Percentiles rank a stretch among this genome's conserved stretches.
Conservation (phyloP, 2,329 filamentous ascomycete species). For the Monosporascus sp. region DNA sequence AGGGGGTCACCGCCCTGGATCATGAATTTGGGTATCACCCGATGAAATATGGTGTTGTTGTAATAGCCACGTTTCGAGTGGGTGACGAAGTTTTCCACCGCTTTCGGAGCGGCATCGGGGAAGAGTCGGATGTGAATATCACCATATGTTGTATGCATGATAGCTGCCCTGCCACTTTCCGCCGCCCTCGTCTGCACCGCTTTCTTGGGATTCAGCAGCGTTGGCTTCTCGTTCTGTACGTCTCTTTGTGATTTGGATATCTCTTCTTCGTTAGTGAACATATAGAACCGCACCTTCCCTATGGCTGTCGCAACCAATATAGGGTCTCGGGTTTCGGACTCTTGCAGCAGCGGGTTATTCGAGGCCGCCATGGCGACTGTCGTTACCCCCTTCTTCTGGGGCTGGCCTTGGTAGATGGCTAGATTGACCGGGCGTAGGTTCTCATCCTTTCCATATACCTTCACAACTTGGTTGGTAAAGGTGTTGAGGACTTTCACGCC, state of each 20-base stretch:
- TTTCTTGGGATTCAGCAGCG: conserved; percentile 54
- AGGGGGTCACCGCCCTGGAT: conserved; percentile 82
- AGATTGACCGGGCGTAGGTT: conserved; percentile 78
- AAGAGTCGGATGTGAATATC: conserved; percentile 93
- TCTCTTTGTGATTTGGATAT: conserved; percentile 81
- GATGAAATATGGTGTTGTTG: conserved; percentile 96
- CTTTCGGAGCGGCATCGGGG: conserved; percentile 85
- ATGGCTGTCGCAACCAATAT: conserved; percentile 80
- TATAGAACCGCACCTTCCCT: conserved; percentile 90
- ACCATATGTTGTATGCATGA: conserved; percentile 87
- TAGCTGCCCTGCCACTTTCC: conserved; percentile 71
- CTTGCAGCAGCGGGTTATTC: conserved; percentile 84
- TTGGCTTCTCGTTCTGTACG: conserved; percentile 90
- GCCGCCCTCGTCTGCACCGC: conserved; percentile 53
- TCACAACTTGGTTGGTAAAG: conserved; percentile 85
- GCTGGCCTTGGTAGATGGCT: conserved; percentile 87
- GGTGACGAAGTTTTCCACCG: conserved; percentile 96
- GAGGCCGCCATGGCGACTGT: conserved; percentile 97
- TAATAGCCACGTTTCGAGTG: conserved; percentile 89
- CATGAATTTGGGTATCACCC: conserved; percentile 98
- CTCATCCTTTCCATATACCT: conserved; percentile 86
- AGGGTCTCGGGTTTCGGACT: conserved; percentile 85
- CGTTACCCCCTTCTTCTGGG: conserved; percentile 86
- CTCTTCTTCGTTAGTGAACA: conserved; percentile 89
- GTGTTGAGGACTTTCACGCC: conserved; percentile 96